Conservation (phyloP, 2,329 filamentous ascomycete genomes). For the Sclerotinia subarctica region DNA sequence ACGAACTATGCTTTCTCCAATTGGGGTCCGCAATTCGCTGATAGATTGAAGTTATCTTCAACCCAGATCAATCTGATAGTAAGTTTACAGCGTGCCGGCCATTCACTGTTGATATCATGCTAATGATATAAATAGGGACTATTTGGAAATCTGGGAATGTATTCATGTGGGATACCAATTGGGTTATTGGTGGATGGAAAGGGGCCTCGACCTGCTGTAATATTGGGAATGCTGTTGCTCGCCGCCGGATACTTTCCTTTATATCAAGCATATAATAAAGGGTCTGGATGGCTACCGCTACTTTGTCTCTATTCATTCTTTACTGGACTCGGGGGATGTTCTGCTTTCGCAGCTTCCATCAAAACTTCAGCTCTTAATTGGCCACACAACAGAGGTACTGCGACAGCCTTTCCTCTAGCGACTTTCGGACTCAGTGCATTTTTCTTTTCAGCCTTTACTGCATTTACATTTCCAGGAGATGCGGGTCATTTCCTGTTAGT, state of each 20-base stretch:
- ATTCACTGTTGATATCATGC: constrained; percentile 34
- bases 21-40: constrained; percentile 94
- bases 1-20: constrained; percentile 98
- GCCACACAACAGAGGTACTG: constrained; percentile 85
- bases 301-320: constrained; percentile 84
- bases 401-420: constrained; percentile 88
- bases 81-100: constrained; percentile 36
- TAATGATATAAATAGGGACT: constrained; percentile 48
- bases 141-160: constrained; percentile 91
- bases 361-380: constrained; percentile 89
- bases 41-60: constrained; percentile 80
- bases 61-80: constrained; percentile 91
- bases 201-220: constrained; percentile 74
- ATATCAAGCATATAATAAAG: constrained; percentile 71
- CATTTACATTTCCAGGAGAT: constrained; percentile 75
- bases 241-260: constrained; percentile 83
- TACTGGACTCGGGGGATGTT: constrained; percentile 83
- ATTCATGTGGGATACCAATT: constrained; percentile 81
- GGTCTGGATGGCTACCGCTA: constrained; percentile 53
- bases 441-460: constrained; percentile 83
- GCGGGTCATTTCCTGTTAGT: constrained; percentile 79
- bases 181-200: constrained; percentile 82
- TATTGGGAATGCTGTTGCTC: constrained; percentile 70
- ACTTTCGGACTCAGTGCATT: constrained; percentile 94
- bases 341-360: constrained; percentile 83